Conservation (phyloP, 768 basidiomycete species). For the Suillus americanus region DNA sequence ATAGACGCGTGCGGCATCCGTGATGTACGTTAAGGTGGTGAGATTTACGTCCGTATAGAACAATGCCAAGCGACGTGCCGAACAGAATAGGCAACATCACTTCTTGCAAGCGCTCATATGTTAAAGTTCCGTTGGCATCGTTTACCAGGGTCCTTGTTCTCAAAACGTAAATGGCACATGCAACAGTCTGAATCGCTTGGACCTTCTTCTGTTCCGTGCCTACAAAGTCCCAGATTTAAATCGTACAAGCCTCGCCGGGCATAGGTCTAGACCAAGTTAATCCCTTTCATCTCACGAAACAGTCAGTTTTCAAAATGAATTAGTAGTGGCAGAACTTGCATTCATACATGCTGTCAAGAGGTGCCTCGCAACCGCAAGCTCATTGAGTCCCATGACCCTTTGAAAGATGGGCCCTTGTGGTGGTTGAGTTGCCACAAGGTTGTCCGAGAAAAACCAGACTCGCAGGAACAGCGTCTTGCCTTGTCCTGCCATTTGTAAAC, state of each 20-base stretch:
- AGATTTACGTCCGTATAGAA: conserved; percentile 12
- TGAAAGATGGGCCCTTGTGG: background rate
- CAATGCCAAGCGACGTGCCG: conserved; percentile 10
- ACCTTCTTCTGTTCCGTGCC: background rate
- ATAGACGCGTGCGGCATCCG: conserved; percentile 3
- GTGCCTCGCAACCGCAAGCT: background rate
- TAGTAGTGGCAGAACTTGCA: background rate
- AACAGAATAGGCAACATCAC: conserved; percentile 4
- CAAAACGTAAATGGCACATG: conserved; percentile 8
- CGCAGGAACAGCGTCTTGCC: too few relatives aligned
- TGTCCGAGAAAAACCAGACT: background rate
- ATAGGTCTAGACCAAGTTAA: background rate
- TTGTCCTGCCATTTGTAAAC: background rate
- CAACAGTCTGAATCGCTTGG: background rate
- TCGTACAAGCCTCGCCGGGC: background rate
- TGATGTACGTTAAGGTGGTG: background rate
- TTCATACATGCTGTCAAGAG: background rate
- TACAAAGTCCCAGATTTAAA: background rate
- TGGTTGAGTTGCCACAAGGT: background rate
- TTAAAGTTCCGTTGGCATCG: background rate
- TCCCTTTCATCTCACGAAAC: background rate
- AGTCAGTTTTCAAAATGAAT: background rate
- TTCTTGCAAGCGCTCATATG: background rate
- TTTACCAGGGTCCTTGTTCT: conserved; percentile 23
- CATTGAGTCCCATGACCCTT: background rate